Percentiles rank a stretch among this genome's conserved stretches.
Conservation (phyloP, 1,284 basidiomycete genomes). For the Entoloma clypeatum region DNA sequence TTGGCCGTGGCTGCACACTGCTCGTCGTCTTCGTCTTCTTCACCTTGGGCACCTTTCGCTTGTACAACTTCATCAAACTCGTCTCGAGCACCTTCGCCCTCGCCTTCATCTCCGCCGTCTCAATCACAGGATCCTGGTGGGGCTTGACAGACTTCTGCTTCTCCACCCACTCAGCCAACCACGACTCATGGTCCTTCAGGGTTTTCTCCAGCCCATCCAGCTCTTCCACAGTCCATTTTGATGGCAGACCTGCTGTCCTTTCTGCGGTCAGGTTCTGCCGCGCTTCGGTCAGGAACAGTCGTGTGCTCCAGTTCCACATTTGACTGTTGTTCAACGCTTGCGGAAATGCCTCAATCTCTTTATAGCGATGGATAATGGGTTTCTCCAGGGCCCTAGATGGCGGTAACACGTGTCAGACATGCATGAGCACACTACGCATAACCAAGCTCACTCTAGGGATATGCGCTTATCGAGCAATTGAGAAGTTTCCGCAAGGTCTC, state of each 20-base stretch:
- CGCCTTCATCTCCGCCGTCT: conserved; percentile 78
- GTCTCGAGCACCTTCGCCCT: conserved; percentile 76
- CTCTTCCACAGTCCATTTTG: conserved; percentile 82
- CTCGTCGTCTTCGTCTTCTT: conserved; percentile 43
- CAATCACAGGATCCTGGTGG: conserved; percentile 79
- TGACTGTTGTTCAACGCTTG: conserved; percentile 73
- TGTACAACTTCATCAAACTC: conserved; percentile 64
- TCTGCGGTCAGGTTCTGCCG: conserved; percentile 66
- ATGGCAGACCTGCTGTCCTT: conserved; percentile 50
- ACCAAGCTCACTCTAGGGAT: conserved; percentile 68
- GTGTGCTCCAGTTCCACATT: conserved; percentile 78
- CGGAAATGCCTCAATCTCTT: conserved; percentile 78
- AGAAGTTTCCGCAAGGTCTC: conserved; percentile 78
- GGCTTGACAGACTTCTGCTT: conserved; percentile 71
- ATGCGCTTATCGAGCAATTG: conserved; percentile 72
- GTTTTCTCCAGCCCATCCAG: conserved; percentile 70
- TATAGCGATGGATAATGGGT: conserved; percentile 82
- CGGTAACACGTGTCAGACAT: no score
- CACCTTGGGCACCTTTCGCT: conserved; percentile 57
- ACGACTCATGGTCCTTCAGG: conserved; percentile 73
- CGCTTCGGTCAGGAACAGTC: conserved; percentile 81
- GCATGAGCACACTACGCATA: conserved; percentile 4
- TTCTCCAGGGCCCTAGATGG: conserved; percentile 65
- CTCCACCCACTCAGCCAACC: conserved; percentile 77
- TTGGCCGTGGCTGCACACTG: conserved; percentile 23